Evolutionary conservation across 1,139 yeast species (phyloP), one percentile per base, ranked within the genome.

Genomic region (Blastobotrys aristatus): DNA sequence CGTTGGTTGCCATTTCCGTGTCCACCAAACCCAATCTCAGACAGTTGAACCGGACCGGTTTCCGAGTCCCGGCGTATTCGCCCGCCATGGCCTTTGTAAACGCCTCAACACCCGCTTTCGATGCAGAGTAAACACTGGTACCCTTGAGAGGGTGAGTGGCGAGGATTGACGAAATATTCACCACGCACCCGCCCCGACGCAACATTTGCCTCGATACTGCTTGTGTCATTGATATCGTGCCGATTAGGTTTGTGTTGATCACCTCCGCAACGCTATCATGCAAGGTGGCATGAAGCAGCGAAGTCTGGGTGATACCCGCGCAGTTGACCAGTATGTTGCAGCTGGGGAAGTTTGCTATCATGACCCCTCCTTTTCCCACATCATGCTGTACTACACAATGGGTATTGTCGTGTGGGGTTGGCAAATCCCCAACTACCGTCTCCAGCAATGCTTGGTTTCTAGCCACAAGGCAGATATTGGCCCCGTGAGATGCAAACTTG

Each of bases 11-110:
- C 87, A 90, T 90, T 26, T 79, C 87, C 0, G 97, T 90, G 42
- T 78, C 87, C 0, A 88, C 79, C 21, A 87, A 69, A 0, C 95
- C 95, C 0, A 96, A 96, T 8, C 83, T 64, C 0, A 90, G 64
- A 1, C 84, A 72, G 58, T 84, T 83, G 35, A 84, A 83, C 34
- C 87, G 59, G 3, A 82, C 71, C 20, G 10, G 10, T 11, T 13
- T 4, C 20, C 36, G 16, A 36, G 68, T 64, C 1, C 71, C 48
- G 10, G 74, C 75, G 49, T 84, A 64, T 57, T 92, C 98, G 2
- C 64, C 59, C 0, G 92, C 82, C 40, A 88, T 63, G 0, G 84
- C 69, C 40, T 70, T 66, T 0, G 95, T 77, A 57, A 88, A 84
- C 4, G 85, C 87, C 44, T 63, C 63, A 3, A 71, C 50, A 0